Evolutionary conservation across 179 eudicot species (phyloP), one percentile per base, ranked within the genome.

Genomic region (Sideroxylon spinosum): DNA sequence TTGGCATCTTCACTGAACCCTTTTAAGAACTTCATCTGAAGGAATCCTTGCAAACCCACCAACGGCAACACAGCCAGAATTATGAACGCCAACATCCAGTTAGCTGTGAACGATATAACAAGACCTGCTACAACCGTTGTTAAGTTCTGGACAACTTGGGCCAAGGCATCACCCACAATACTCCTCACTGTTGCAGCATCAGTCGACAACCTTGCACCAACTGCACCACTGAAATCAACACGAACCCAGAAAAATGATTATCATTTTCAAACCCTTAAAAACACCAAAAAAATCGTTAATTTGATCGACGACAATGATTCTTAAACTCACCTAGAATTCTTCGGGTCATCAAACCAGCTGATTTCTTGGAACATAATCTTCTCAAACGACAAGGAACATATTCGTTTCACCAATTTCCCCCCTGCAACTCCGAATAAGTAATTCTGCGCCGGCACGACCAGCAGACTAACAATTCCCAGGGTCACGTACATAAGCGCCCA

Each of bases 281-380:
- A 37, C 5, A 37, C 44, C 44, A 37, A 37, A 37, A 37, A 37
- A 37, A 37, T 37, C 44, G 4, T 37, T 37, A 37, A 37, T 37
- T 37, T 37, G 44, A 37, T 37, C 44, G 5, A 3, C 44, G 4
- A 26, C 17, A 56, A 1, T 19, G n/a, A 28, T 11, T 19, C 7
- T 0, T 14, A 49, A 68, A 53, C 59, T 46, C 20, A 93, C 97
- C 98, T 94, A 75, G 98, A 89, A 76, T 94, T 86, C 75, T 85
- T 87, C 55, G 97, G 92, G 73, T 93, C 87, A 75, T 95, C 97
- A 73, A 94, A 94, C 98, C 94, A 93, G 68, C 91, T 89, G 68
- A 91, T 89, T 82, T 93, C 97, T 80, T 91, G 97, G 79, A 90
- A 94, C 14, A 90, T 93, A 19, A 90, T 88, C 80, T 89, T 94